Conservation (phyloP, 495 filamentous ascomycete species). For the Xylaria venustula region DNA sequence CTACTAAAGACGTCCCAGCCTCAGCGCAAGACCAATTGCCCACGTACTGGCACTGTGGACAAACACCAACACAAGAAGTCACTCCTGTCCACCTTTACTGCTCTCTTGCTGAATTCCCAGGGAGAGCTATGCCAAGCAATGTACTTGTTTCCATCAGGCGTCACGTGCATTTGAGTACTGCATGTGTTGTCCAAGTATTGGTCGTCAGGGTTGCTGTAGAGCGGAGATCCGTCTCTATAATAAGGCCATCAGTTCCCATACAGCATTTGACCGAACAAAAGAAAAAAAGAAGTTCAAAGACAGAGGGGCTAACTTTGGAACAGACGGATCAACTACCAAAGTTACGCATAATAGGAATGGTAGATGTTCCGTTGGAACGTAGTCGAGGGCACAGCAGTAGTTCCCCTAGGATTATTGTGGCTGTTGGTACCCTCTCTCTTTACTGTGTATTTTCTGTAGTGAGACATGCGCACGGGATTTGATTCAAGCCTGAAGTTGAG, state of each 20-base stretch:
- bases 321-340: background rate
- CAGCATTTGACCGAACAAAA: background rate
- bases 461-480: too few relatives aligned
- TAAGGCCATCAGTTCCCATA: background rate
- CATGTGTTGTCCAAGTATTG: background rate
- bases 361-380: constrained; percentile 51
- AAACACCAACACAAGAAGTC: too few relatives aligned
- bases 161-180: background rate
- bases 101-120: too few relatives aligned
- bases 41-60: too few relatives aligned
- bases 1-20: too few relatives aligned
- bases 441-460: constrained; percentile 37
- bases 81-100: too few relatives aligned
- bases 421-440: constrained; percentile 41
- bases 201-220: background rate
- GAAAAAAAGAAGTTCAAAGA: too few relatives aligned
- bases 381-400: constrained; percentile 54
- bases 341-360: constrained; percentile 53
- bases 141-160: background rate
- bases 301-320: too few relatives aligned
- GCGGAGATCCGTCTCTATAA: background rate
- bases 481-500: too few relatives aligned
- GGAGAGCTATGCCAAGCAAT: background rate
- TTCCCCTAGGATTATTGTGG: constrained; percentile 56
- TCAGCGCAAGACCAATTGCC: too few relatives aligned